phyloP scores from a whole-genome alignment of 202 grass and related monocot genomes.

The Alloteropsis angusta region DNA sequence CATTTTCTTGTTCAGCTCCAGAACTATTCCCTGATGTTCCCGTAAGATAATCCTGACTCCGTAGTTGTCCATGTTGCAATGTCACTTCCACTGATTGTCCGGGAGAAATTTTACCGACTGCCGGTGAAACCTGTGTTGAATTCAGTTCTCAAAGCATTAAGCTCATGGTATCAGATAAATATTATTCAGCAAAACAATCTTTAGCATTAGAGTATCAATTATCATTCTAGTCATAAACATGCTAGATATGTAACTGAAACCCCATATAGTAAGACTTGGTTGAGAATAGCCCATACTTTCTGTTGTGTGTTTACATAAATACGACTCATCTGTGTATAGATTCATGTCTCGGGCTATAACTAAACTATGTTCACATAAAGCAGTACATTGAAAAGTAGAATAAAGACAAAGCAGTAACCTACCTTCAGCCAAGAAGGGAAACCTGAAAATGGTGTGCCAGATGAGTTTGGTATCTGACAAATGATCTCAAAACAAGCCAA shows the following conservation, averaged over 20 bases:
- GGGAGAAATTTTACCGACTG: constrained; percentile 55
- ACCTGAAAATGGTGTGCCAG: constrained; percentile 14
- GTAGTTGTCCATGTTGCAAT: constrained; percentile 38
- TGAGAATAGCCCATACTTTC: background rate
- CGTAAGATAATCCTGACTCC: constrained; percentile 29
- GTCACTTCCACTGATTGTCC: constrained; percentile 46
- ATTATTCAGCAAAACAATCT: constrained; percentile 4
- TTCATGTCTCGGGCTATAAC: background rate
- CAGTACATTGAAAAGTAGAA: background rate
- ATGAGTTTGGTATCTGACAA: constrained; percentile 26
- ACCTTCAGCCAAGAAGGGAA: constrained; percentile 91
- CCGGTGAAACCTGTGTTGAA: constrained; percentile 53
- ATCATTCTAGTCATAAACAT: background rate
- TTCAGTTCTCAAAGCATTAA: constrained; percentile 23
- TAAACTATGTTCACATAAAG: background rate
- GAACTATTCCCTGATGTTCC: constrained; percentile 29
- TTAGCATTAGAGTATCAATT: background rate
- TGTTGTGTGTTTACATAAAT: background rate
- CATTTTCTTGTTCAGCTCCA: constrained; percentile 39
- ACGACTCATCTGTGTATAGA: background rate
- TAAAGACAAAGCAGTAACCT: background rate
- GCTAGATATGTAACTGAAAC: background rate
- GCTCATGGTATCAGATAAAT: background rate
- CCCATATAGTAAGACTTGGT: background rate
- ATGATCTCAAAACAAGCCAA: constrained; percentile 48